phyloP scores from a whole-genome alignment of 768 basidiomycete genomes.

The Trametes elegans region DNA sequence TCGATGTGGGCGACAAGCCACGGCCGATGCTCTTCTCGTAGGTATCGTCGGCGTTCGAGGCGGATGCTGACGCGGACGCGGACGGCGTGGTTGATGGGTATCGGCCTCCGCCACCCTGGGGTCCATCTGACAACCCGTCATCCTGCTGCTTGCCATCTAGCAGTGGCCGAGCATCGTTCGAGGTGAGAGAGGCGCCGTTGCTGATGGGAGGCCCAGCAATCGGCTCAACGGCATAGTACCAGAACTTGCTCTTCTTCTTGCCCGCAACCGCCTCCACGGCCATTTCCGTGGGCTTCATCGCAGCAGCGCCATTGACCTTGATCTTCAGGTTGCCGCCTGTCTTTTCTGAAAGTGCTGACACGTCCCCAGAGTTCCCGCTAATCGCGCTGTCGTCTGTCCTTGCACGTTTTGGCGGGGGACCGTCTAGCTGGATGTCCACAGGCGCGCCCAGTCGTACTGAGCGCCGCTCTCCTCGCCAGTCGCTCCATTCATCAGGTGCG shows the following conservation, averaged over 20 bases:
- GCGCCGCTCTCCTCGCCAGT: constrained; percentile 76
- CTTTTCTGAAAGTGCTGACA: constrained; percentile 21
- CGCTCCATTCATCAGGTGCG: constrained; percentile 44
- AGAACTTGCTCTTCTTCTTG: constrained; percentile 84
- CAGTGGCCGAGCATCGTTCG: not conserved
- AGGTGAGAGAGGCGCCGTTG: constrained; percentile 16
- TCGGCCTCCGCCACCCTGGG: constrained; percentile 6
- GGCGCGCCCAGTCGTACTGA: constrained; percentile 64
- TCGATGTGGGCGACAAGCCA: constrained; percentile 42
- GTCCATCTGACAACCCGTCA: constrained; percentile 14
- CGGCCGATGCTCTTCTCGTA: constrained; percentile 38
- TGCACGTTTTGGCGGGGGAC: constrained; percentile 62
- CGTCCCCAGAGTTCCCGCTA: constrained; percentile 29
- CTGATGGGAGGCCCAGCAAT: constrained; percentile 36
- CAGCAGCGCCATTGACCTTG: constrained; percentile 59
- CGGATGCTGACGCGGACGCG: constrained; percentile 16
- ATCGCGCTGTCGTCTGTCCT: constrained; percentile 71
- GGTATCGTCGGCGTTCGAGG: constrained; percentile 23
- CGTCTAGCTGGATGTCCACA: constrained; percentile 49
- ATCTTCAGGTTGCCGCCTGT: constrained; percentile 39
- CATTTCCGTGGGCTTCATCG: constrained; percentile 67
- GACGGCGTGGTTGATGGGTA: constrained; percentile 18
- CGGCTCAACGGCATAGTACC: constrained; percentile 87
- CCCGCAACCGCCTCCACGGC: constrained; percentile 76
- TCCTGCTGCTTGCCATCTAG: not conserved